These are phyloP conservation scores for Candida loeiensis DNA, from an alignment of 805 yeast genomes.

Conservation along the genomic window DNA sequence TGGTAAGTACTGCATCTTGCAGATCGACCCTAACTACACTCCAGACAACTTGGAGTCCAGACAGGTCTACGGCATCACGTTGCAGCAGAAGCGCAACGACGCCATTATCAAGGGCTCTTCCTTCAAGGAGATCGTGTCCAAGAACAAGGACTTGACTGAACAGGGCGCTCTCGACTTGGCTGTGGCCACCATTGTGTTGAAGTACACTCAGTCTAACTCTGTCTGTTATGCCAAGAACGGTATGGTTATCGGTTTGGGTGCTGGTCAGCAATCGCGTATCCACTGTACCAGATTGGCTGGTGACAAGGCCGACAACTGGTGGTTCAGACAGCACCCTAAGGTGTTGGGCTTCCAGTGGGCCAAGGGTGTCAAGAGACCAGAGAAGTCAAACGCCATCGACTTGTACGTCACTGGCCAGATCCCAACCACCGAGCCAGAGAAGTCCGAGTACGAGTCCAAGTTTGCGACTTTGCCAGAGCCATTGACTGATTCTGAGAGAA, in stretches of 20 bases:
- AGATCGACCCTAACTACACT: slow-evolving; percentile 90
- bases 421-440: slow-evolving; percentile 90
- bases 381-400: slow-evolving; percentile 97
- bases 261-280: slow-evolving; percentile 99
- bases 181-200: slow-evolving; percentile 95
- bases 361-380: slow-evolving; percentile 97
- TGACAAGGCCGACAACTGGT: slow-evolving; percentile 99
- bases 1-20: slow-evolving; percentile 94
- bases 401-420: slow-evolving; percentile 87
- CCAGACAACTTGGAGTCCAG: slow-evolving; percentile 84
- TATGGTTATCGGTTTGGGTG: slow-evolving; percentile 98
- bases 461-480: slow-evolving; percentile 83
- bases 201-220: slow-evolving; percentile 97
- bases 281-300: slow-evolving; percentile 99
- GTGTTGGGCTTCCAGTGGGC: slow-evolving; percentile 95
- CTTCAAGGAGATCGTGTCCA: slow-evolving; percentile 87
- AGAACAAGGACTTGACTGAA: slow-evolving; percentile 81
- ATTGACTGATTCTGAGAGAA: slow-evolving; percentile 75
- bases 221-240: slow-evolving; percentile 98
- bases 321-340: slow-evolving; percentile 98
- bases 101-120: slow-evolving; percentile 89
- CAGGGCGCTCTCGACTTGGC: slow-evolving; percentile 92
- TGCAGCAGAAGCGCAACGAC: slow-evolving; percentile 97
- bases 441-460: slow-evolving; percentile 85
- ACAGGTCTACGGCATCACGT: slow-evolving; percentile 92